These are phyloP conservation scores for Malus asiatica DNA, from an alignment of 306 rosid species.

Conservation along the genomic window DNA sequence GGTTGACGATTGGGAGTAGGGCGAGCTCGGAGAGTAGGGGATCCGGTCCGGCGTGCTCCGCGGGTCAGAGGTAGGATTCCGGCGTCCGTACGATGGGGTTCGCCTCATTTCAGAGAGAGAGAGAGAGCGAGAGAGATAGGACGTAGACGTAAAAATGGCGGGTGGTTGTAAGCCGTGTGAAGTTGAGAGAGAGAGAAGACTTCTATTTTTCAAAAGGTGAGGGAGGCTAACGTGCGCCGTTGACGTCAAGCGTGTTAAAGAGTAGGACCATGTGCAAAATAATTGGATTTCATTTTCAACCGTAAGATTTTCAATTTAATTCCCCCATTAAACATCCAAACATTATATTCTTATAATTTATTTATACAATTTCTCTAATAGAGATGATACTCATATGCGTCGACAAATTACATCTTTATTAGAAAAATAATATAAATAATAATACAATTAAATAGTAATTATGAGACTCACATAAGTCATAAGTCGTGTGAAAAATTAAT, in stretches of 20 bases:
- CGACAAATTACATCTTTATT: too few relatives aligned
- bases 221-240: constrained; percentile 13
- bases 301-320: not conserved
- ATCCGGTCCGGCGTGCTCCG: constrained; percentile 24
- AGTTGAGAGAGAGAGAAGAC: constrained; percentile 2
- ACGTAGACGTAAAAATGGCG: constrained; percentile 18
- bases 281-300: not conserved
- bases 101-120: constrained; percentile 16
- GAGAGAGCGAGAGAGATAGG: not conserved
- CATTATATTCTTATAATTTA: too few relatives aligned
- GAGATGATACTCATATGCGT: fast-evolving
- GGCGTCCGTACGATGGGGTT: constrained; percentile 10
- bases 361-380: too few relatives aligned
- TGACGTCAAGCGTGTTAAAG: not conserved
- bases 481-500: too few relatives aligned
- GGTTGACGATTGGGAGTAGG: constrained; percentile 30
- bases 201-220: not conserved
- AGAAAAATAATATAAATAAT: too few relatives aligned
- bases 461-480: too few relatives aligned
- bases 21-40: constrained; percentile 27
- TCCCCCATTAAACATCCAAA: too few relatives aligned
- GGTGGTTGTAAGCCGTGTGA: not conserved
- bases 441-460: too few relatives aligned
- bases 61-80: constrained; percentile 27
- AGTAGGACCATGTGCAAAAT: not conserved